phyloP scores from a whole-genome alignment of 2,329 filamentous ascomycete genomes.

The Corniculantispora saksenae region DNA sequence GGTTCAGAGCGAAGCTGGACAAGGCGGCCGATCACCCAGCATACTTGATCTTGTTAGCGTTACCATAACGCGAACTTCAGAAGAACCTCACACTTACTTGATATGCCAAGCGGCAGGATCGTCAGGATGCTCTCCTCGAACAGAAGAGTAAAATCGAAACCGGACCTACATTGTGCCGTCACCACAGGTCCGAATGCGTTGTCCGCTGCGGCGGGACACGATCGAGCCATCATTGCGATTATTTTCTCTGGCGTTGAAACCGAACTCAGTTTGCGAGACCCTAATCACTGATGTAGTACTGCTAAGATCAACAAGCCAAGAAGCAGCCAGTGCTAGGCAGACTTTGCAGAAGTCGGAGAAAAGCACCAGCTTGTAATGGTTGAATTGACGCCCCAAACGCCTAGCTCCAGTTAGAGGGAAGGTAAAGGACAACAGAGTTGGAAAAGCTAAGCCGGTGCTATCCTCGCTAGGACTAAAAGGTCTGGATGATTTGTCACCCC shows the following conservation, averaged over 20 bases:
- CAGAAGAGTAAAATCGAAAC: slow-evolving; percentile 29
- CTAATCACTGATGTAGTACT: background rate
- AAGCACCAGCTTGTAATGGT: no score
- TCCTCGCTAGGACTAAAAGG: no score
- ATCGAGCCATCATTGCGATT: background rate
- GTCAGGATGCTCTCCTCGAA: slow-evolving; percentile 26
- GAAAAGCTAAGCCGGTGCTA: background rate
- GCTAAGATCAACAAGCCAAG: background rate
- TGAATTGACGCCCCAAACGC: no score
- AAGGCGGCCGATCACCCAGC: background rate
- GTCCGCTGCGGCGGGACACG: background rate
- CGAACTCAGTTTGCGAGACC: no score
- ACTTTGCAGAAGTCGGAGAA: no score
- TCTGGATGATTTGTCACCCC: no score
- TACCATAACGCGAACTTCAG: background rate
- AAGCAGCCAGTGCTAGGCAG: background rate
- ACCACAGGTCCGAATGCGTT: background rate
- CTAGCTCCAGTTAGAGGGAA: background rate
- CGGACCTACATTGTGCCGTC: background rate
- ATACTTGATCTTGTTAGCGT: background rate
- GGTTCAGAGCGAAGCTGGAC: no score
- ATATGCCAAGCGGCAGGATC: slow-evolving; percentile 23
- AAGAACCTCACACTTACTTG: slow-evolving; percentile 15
- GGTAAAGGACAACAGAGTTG: background rate
- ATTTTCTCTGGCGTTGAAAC: background rate